Evolutionary conservation across 2,329 filamentous ascomycete genomes (phyloP), one percentile per base, ranked within the genome.

Genomic region (Kalaharituber pfeilii): DNA sequence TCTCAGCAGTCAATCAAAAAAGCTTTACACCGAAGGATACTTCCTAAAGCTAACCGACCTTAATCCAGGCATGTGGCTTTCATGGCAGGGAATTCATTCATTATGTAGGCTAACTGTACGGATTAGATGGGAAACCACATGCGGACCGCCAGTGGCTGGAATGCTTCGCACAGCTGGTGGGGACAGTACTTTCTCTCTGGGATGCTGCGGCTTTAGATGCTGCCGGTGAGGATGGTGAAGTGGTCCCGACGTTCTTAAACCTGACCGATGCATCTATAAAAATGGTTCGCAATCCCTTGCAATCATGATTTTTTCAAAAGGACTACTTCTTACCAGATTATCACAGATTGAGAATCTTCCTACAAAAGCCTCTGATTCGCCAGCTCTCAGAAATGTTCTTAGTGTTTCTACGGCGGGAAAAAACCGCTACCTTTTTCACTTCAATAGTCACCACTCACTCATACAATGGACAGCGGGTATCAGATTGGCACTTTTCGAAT

Each of bases 391-490:
- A 66, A 95, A 98, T 64, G 89, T 98, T 39, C 77, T 98, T 50
- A 95, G 88, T 68, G 80, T 98, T 56, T 96, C 87, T 5, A 98
- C 91, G 8, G 91, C 91, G 20, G 91, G 88, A 49, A 85, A 87
- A 65, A 98, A 98, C 67, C 82, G 91, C 61, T 96, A 95, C 66
- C 74, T 98, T 1, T 75, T 98, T 33, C 91, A 96, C 68, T 98
- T 98, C 71, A 94, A 93, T 68, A 94, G 89, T 0, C 80, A 89
- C 61, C 84, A 94, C 65, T 94, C 89, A 0, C 73, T 98, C 53
- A 82, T 88, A 2, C 88, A 96, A 69, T 98, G 91, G 91, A 94
- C 91, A 1, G 84, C 91, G 15, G 86, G 84, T 45, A 96, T 98
- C 62, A 81, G 91, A 49, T 78, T 98, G 22, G 78, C 89, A 63